Conservation (phyloP, 2,329 filamentous ascomycete species). For the Phyllosticta citrichinensis region DNA sequence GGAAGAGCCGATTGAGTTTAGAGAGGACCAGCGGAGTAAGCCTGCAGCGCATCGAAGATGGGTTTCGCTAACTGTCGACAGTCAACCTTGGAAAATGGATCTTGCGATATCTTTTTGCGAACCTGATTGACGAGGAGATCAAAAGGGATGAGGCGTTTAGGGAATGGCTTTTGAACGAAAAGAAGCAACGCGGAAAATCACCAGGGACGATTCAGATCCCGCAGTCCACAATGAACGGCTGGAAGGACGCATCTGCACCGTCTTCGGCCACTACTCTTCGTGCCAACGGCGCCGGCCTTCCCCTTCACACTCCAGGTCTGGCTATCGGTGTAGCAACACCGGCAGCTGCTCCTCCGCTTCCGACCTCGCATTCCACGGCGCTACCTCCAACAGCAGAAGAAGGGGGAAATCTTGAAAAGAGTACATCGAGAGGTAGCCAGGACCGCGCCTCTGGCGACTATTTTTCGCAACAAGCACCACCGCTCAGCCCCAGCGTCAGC, state of each 20-base stretch:
- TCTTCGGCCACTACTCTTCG: constrained; percentile 44
- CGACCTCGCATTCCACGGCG: constrained; percentile 21
- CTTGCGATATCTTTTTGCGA: constrained; percentile 80
- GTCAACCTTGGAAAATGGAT: constrained; percentile 98
- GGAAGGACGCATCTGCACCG: constrained; percentile 30
- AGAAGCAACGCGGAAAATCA: constrained; percentile 47
- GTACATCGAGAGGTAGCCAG: constrained; percentile 44
- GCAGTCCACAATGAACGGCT: constrained; percentile 34
- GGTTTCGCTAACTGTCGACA: constrained; percentile 29
- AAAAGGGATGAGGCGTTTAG: constrained; percentile 67
- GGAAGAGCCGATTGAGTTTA: constrained; percentile 66
- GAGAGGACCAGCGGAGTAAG: constrained; percentile 88
- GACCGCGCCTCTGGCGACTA: constrained; percentile 61
- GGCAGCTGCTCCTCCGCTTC: constrained; percentile 25
- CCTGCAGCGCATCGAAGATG: constrained; percentile 1
- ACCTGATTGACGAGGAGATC: constrained; percentile 83
- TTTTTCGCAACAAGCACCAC: constrained; percentile 49
- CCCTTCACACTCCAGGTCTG: constrained; percentile 62
- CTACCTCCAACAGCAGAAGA: constrained; percentile 33
- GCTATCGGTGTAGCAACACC: constrained; percentile 71
- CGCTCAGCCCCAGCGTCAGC: constrained; percentile 15
- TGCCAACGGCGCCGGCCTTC: constrained; percentile 52
- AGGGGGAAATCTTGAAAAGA: constrained; percentile 42
- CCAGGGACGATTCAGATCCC: constrained; percentile 54
- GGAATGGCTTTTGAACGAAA: constrained; percentile 56